Evolutionary conservation across 2,329 filamentous ascomycete genomes (phyloP), one percentile per base, ranked within the genome.

Genomic region (Penicillium sp.): DNA sequence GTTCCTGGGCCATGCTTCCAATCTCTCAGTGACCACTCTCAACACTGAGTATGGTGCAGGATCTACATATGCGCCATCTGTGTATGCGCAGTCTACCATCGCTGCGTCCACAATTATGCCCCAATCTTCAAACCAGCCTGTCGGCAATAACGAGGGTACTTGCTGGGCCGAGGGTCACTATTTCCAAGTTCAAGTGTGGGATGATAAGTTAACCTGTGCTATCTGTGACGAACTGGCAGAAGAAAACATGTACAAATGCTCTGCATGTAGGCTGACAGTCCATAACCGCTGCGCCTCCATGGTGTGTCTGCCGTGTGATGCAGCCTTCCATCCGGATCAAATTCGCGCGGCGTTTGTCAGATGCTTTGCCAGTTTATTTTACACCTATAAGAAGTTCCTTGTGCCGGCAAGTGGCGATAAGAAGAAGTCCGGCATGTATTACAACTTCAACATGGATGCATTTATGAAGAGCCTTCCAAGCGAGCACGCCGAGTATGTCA

Each of bases 351-450:
- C 85, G 0, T 88, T 88, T 66, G 85, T 87, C 31, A 79, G 86
- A 65, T 88, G 84, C 71, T 88, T 88, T 63, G 85, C 86, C 31
- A 87, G 84, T 63, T 74, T 88, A 55, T 79, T 88, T 60, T 88
- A 88, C 71, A 88, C 86, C 0, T 88, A 88, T 67, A 82, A 86
- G 53, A 83, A 84, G 62, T 87, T 81, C 66, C 77, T 88, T 57
- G 71, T 79, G 22, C 82, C 84, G 5, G 80, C 86, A 16, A 80
- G 75, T 10, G 80, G 82, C 25, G 83, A 86, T 49, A 82, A 84
- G 61, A 85, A 84, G 69, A 87, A 86, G 66, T 76, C 80, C 11
- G 85, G 85, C 3, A 73, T 87, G 69, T 73, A 82, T 25, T 87
- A 87, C 64, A 78, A 79, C 56, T 88, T 88, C 74, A 86, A 87